Conservation (phyloP, 1,284 basidiomycete genomes). For the Chalciporus sp. region DNA sequence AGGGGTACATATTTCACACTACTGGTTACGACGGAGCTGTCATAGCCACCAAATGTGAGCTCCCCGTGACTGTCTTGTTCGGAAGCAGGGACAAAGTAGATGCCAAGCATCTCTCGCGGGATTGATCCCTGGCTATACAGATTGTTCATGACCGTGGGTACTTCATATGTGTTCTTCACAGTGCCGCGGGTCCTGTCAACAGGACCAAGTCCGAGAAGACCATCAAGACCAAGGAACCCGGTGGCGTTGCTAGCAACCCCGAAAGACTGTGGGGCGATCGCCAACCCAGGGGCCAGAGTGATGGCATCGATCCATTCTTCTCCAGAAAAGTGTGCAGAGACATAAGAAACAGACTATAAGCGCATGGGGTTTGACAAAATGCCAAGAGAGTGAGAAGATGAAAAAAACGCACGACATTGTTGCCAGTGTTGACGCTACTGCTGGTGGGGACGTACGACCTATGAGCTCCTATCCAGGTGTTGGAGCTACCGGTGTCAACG, state of each 20-base stretch:
- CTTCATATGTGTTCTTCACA: conserved; percentile 23
- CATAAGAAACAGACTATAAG: conserved; percentile 44
- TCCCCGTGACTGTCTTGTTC: conserved; percentile 40
- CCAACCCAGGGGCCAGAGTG: conserved; percentile 42
- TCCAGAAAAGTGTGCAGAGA: conserved; percentile 53
- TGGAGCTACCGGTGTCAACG: conserved; percentile 33
- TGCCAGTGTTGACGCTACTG: conserved; percentile 33
- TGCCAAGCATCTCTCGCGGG: conserved; percentile 44
- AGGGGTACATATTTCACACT: conserved; percentile 52
- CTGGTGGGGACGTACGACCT: conserved; percentile 27
- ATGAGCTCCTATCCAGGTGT: no score
- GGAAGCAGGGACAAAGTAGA: conserved; percentile 49
- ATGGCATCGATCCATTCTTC: conserved; percentile 53
- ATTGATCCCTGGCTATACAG: conserved; percentile 46
- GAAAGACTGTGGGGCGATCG: conserved; percentile 52
- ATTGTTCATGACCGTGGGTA: conserved; percentile 48
- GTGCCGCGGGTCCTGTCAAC: conserved; percentile 49
- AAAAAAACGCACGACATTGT: no score
- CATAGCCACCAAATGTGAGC: conserved; percentile 53
- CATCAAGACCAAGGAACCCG: conserved; percentile 50
- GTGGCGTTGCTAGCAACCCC: conserved; percentile 53
- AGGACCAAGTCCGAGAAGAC: conserved; percentile 62
- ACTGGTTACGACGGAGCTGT: conserved; percentile 45
- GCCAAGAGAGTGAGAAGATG: no score
- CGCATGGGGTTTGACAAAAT: no score